phyloP scores from a whole-genome alignment of 2,329 filamentous ascomycete genomes.

The Cylindrodendrum hubeiense region DNA sequence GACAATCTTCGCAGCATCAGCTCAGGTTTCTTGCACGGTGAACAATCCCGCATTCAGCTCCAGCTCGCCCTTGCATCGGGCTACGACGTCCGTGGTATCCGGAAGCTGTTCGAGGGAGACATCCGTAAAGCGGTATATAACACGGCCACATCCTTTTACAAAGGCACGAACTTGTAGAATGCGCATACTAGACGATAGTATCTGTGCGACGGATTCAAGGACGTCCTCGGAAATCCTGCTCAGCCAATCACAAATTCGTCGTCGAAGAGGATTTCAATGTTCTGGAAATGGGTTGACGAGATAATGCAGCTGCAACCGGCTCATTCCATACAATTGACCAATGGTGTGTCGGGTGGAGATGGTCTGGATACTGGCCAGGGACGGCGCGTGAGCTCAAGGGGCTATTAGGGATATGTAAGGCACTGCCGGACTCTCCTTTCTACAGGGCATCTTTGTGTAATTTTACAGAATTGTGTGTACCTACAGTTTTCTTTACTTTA shows the following conservation, averaged over 20 bases:
- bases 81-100: background rate
- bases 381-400: no score
- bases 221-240: no score
- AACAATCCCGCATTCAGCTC: constrained; percentile 6
- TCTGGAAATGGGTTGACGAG: background rate
- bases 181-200: background rate
- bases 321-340: no score
- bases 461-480: no score
- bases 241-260: no score
- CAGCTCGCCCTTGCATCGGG: constrained; percentile 9
- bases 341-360: no score
- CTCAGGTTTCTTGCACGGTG: background rate
- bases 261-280: background rate
- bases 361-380: no score
- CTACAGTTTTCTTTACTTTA: no score
- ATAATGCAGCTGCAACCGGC: background rate
- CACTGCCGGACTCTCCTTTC: no score
- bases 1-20: background rate
- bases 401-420: no score
- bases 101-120: background rate
- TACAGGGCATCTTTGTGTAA: no score
- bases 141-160: constrained; percentile 1
- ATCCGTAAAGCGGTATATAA: constrained; percentile 1
- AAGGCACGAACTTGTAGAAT: background rate
- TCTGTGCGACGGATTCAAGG: background rate